Percentiles rank a stretch among this genome's conserved stretches.
Evolutionary conservation across 83 land plant species (phyloP).

Genomic region (Picea abies): DNA sequence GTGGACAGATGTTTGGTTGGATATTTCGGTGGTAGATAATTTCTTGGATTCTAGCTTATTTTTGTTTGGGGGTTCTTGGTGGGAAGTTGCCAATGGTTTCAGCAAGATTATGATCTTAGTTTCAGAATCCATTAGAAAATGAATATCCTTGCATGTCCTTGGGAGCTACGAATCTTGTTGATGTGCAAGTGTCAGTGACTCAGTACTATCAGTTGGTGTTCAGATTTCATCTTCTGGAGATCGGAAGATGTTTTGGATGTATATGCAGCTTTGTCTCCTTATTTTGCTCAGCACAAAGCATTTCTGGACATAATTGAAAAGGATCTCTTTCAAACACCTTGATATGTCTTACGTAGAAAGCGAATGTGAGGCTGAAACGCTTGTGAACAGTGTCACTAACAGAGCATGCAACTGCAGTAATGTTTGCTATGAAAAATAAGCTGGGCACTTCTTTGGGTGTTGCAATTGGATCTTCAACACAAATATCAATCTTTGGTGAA

Average conservation of each 20-base stretch:
- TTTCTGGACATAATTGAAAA: too few species aligned
- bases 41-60: conserved; percentile 37
- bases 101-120: conserved; percentile 32
- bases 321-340: too few species aligned
- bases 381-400: background rate
- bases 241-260: conserved; percentile 20
- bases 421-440: conserved; percentile 94
- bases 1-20: conserved; percentile 50
- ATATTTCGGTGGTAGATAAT: conserved; percentile 54
- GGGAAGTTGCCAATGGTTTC: conserved; percentile 34
- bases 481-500: conserved; percentile 85
- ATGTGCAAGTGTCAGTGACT: conserved; percentile 38
- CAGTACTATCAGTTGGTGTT: conserved; percentile 47
- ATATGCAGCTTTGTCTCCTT: too few species aligned
- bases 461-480: conserved; percentile 96
- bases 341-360: too few species aligned
- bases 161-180: conserved; percentile 9
- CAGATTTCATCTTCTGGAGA: conserved; percentile 30
- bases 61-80: conserved; percentile 47
- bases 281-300: too few species aligned
- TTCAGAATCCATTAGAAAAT: conserved; percentile 12
- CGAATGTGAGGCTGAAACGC: too few species aligned
- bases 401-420: conserved; percentile 93
- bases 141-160: conserved; percentile 6
- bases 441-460: conserved; percentile 93